Percentiles rank a stretch among this genome's conserved stretches.
These are phyloP conservation scores for Leishmania tropica DNA, from an alignment of 208 protist genomes.

Conservation along the genomic window DNA sequence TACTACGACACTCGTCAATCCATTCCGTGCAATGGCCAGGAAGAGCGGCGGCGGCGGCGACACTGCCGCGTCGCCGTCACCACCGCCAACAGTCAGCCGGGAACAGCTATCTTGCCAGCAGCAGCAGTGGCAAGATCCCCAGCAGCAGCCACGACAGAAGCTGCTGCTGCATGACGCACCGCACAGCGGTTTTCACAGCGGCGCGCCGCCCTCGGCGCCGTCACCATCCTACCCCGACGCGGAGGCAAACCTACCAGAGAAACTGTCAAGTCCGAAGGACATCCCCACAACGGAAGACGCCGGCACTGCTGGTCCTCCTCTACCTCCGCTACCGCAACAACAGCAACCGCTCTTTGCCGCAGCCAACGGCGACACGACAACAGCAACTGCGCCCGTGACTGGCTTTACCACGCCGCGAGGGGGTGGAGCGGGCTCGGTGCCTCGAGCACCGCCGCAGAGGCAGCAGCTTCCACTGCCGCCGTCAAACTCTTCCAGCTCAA, in stretches of 20 bases:
- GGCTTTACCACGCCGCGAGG: conserved; percentile 11
- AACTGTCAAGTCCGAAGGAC: neutral
- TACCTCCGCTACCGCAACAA: neutral
- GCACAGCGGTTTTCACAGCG: neutral
- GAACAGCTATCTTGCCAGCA: neutral
- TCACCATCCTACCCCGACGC: neutral
- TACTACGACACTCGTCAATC: neutral
- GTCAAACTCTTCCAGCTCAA: neutral
- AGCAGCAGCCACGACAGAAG: neutral
- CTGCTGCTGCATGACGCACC: neutral
- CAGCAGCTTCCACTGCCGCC: neutral
- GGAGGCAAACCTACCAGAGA: neutral
- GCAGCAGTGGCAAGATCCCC: neutral
- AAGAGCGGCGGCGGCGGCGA: neutral
- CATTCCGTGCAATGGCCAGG: neutral
- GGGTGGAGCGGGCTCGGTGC: neutral
- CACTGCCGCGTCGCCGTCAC: neutral
- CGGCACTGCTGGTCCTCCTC: neutral
- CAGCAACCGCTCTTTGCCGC: neutral
- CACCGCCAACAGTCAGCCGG: neutral
- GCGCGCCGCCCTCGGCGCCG: neutral
- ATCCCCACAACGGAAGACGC: neutral
- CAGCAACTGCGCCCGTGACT: neutral
- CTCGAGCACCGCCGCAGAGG: neutral
- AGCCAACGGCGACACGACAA: neutral